Evolutionary conservation across 225 moss, liverwort and hornwort genomes (phyloP), one percentile per base, ranked within the genome.

Genomic region (Asterella californica): DNA sequence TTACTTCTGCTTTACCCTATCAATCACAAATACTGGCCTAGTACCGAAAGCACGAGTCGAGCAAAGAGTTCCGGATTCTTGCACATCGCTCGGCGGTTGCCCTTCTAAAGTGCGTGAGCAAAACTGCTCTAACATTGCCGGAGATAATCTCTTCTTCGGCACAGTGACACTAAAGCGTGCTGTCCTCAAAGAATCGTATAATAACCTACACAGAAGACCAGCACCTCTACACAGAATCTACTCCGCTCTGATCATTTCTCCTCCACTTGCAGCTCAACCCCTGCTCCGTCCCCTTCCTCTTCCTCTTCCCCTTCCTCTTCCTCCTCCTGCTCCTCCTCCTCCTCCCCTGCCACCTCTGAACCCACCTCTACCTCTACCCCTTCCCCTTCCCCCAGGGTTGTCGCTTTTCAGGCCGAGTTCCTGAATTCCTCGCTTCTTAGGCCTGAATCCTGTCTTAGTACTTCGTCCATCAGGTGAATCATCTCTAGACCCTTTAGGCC

Each of bases 331-430:
- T 27, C 84, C 78, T 3, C 91, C 89, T 83, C 93, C 81, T 6
- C 85, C 75, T 9, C 81, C 71, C 21, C 87, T 81, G 0, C 81
- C 85, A 0, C 82, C 76, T 21, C 81, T 42, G 15, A 79, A 45
- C 1, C 80, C 47, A 4, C 76, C 38, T 4, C 84, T 77, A 66
- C 81, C 62, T 25, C 62, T 77, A 8, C 81, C 83, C 34, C 77
- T 69, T 0, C 86, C 80, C 33, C 86, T 78, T 15, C 86, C 86
- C 2, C 66, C 70, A 18, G 83, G 77, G 30, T 79, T 78, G 66
- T 89, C 92, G 45, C 82, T 90, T 30, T 83, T 88, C 10, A 96
- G 83, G 52, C 94, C 96, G n/a, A 96, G 86, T 36, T 94, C 90
- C 29, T 88, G 80, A 10, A 92, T 81, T 37, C 92, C 84, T 50